Base-by-base conservation (phyloP, 2,329 filamentous ascomycete genomes). In the Diaporthe citri region DNA sequence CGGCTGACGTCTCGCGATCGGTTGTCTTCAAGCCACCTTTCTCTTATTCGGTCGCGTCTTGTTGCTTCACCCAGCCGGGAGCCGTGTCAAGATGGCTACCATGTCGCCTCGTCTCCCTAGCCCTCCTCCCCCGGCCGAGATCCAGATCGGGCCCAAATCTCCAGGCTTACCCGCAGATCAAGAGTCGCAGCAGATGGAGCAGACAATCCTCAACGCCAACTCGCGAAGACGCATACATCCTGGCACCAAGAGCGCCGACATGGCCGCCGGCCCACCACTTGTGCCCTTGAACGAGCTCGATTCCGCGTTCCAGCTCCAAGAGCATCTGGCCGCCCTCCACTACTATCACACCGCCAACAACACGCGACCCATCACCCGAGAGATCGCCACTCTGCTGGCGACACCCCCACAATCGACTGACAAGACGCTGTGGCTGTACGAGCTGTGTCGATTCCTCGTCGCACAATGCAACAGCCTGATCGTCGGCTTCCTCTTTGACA, bases 231-330 rank as follows among this genome's bases (percentile, higher is more conserved):
- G 97, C 80, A 97, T 99, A 86, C 94, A 96, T 71, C 95, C 96
- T 7, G 97, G 97, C 73, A 98, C 96, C 59, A 97, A 93, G 83
- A 92, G 95, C n/a, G 91, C 91, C 73, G 95, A 98, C 80, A 98
- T 99, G 94, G 93, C 94, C 67, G 93, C 94, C 76, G 97, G 97
- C 0, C 97, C 96, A 78, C 96, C 97, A 22, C 87, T 98, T 76
- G 90, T 98, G 73, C 94, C 96, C 57, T 86, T 98, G 75, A 91
- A 92, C 78, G 94, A 98, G 94, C 95, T 99, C 79, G 96, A 99
- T 82, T 98, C 96, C 31, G 94, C 97, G 59, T 99, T 98, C 83
- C 97, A 98, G 84, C 91, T 98, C 25, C 97, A 98, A 84, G 97
- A 99, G 85, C 96, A 99, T 82, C 93, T 99, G 72, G 96, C 97